phyloP scores from a whole-genome alignment of 192 early-diverging fungal genomes.

The Coemansia sp. region DNA sequence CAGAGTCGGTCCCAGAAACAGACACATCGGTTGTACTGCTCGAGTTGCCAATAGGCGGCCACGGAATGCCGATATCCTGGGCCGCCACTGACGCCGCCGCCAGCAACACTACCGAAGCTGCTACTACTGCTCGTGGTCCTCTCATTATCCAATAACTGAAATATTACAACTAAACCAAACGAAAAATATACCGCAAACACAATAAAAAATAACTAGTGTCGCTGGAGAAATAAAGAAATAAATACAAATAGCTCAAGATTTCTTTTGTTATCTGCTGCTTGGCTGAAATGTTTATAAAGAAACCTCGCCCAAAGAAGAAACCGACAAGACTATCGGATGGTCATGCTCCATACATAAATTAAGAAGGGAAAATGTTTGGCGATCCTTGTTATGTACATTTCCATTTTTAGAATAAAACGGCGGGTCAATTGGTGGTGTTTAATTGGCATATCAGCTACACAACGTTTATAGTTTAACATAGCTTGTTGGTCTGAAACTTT shows the following conservation, averaged over 20 bases:
- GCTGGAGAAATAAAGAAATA: neutral
- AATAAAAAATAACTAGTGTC: neutral
- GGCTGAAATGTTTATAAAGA: too few species aligned
- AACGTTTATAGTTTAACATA: too few species aligned
- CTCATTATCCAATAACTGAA: constrained; percentile 12
- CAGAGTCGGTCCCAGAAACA: neutral
- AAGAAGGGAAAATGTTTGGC: neutral
- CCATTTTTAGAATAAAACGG: neutral
- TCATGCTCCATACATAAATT: neutral
- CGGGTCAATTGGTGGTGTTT: too few species aligned
- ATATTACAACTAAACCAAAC: neutral
- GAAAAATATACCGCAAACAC: neutral
- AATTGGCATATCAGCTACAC: too few species aligned
- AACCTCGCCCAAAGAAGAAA: too few species aligned
- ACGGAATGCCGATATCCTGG: neutral
- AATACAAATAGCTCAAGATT: neutral
- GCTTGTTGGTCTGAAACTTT: too few species aligned
- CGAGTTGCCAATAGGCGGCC: neutral
- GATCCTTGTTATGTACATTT: neutral
- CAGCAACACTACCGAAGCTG: neutral
- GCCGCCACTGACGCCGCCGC: constrained; percentile 3
- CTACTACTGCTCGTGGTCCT: neutral
- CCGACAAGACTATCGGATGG: too few species aligned
- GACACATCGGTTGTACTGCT: neutral
- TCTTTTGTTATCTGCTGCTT: too few species aligned